Evolutionary conservation across 129 eudicot genomes (phyloP).

Genomic region (Rutidosis leptorrhynchoides): DNA sequence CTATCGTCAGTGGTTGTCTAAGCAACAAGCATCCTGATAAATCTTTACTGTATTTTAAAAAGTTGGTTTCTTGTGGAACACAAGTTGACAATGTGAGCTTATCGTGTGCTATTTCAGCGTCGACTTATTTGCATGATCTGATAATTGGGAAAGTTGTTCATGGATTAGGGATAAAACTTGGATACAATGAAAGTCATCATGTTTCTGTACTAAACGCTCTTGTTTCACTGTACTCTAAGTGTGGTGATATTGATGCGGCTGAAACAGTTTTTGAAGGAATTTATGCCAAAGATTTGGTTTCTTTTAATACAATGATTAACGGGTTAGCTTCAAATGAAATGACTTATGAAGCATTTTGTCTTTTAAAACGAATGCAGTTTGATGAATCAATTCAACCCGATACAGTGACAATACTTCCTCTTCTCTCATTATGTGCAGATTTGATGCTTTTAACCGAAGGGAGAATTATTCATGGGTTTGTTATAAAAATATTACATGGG

Average conservation of each 20-base stretch:
- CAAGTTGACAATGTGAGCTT: slow-evolving; percentile 47
- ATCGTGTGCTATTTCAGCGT: slow-evolving; percentile 59
- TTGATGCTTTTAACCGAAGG: slow-evolving; percentile 44
- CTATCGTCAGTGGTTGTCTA: slow-evolving; percentile 53
- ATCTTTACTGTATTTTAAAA: slow-evolving; percentile 47
- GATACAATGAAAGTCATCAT: slow-evolving; percentile 30
- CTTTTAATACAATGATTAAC: slow-evolving; percentile 71
- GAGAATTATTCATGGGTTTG: slow-evolving; percentile 46
- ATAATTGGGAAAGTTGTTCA: slow-evolving; percentile 42
- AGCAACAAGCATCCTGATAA: slow-evolving; percentile 37
- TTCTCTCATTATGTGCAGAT: slow-evolving; percentile 60
- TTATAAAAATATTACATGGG: slow-evolving; percentile 30
- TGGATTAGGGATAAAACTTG: slow-evolving; percentile 48
- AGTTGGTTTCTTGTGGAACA: slow-evolving; percentile 37
- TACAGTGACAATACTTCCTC: slow-evolving; percentile 44
- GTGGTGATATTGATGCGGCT: slow-evolving; percentile 43
- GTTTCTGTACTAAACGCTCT: slow-evolving; percentile 58
- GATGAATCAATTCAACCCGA: slow-evolving; percentile 42
- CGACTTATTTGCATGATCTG: slow-evolving; percentile 39
- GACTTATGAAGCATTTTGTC: slow-evolving; percentile 41
- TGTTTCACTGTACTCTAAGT: slow-evolving; percentile 55
- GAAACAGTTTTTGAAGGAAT: slow-evolving; percentile 34
- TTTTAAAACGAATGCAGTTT: slow-evolving; percentile 43
- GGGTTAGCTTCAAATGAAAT: slow-evolving; percentile 49
- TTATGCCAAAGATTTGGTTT: slow-evolving; percentile 45